Evolutionary conservation across 805 yeast genomes (phyloP), one percentile per base, ranked within the genome.

Genomic region (Schizosaccharomyces lindneri): DNA sequence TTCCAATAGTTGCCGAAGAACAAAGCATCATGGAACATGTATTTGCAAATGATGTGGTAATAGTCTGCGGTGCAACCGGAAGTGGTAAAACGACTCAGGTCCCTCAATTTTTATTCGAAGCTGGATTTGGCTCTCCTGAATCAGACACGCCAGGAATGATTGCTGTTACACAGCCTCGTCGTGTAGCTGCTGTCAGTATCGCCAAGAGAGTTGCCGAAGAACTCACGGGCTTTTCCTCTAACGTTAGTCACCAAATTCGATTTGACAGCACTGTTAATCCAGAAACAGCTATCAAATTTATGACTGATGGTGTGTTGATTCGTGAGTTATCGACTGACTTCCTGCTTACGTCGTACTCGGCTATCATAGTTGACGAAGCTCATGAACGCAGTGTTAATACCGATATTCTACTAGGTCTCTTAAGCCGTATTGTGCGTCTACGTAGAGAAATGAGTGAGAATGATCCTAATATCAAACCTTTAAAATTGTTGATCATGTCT

Each of bases 31-130:
- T 93, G 97, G 99, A 93, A 70, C 95, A 96, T 0, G 79, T 93
- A 61, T 86, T 85, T 69, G 94, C 90, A 68, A 85, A 90, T 68
- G 96, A 89, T 67, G 84, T 90, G 64, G 81, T 89, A 0, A 83
- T 93, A 15, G 77, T 93, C 31, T 90, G 97, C 74, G 98, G 98
- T 76, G 97, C 89, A 67, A 93, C 98, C 0, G 98, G 98, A 67
- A 88, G 97, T 2, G 98, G 98, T 72, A 93, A 93, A 71, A 93
- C 98, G 1, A 93, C 99, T 0, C 99, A 93, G 72, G 89, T 93
- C 4, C 98, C 99, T 0, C 99, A 93, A 70, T 93, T 93, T 68
- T 72, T 93, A 57, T 87, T 82, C 68, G 99, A 93, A 72, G 81
- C 95, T 0, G 97, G 97, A 1, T 90, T 84, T 69, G 97, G 96